phyloP scores from a whole-genome alignment of 768 basidiomycete species.

The Auricularia heimuer region DNA sequence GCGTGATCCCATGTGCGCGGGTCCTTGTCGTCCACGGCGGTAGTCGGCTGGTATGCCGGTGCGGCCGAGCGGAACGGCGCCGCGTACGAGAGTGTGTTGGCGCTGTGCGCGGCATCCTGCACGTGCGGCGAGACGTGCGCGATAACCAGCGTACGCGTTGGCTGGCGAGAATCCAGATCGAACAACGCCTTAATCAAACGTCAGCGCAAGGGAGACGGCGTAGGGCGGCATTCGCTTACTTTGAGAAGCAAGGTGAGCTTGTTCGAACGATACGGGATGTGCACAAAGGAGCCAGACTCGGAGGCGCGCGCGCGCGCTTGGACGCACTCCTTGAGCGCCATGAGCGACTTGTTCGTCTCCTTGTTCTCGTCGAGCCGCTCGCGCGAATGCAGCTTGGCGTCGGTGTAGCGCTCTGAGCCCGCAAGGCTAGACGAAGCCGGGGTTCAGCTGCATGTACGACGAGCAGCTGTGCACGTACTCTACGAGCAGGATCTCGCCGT shows the following conservation, averaged over 20 bases:
- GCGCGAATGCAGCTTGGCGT: constrained; percentile 26
- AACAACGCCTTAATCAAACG: constrained; percentile 21
- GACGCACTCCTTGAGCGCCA: constrained; percentile 30
- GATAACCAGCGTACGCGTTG: constrained; percentile 23
- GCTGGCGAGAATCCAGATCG: constrained; percentile 25
- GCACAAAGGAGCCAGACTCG: constrained; percentile 26
- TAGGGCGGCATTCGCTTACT: constrained; percentile 8
- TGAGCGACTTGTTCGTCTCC: constrained; percentile 28
- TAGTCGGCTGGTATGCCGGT: constrained; percentile 19
- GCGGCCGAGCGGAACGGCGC: constrained; percentile 23
- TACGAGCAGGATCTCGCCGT: constrained; percentile 27
- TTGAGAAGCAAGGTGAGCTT: constrained; percentile 29
- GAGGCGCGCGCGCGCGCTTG: constrained; percentile 28
- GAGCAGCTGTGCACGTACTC: constrained; percentile 17
- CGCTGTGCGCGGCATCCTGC: constrained; percentile 24
- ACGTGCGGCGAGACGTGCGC: constrained; percentile 30
- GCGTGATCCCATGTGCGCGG: constrained; percentile 26
- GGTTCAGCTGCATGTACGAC: too few species aligned
- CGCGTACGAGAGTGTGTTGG: constrained; percentile 27
- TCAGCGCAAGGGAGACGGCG: background rate
- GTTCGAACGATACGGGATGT: constrained; percentile 27
- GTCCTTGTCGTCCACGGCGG: constrained; percentile 19
- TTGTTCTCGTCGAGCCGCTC: constrained; percentile 26
- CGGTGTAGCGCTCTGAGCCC: constrained; percentile 28
- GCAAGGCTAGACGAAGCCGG: constrained; percentile 18